These are phyloP conservation scores for Solanum ahanhuiri DNA, from an alignment of 257 asterid genomes.

Conservation along the genomic window DNA sequence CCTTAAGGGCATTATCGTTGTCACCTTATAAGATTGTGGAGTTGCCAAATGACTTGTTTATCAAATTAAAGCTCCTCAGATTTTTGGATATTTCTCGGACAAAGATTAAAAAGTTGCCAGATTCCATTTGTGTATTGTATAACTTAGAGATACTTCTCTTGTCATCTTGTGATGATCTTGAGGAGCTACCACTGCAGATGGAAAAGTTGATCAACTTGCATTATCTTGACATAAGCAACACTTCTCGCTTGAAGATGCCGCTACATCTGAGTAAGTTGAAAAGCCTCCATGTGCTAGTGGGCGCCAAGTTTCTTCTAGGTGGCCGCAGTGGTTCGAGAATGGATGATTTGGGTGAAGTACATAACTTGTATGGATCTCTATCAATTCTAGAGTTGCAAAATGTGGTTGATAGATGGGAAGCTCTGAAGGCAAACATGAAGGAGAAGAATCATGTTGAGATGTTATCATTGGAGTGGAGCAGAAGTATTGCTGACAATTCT, in stretches of 20 bases:
- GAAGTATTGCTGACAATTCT: background rate
- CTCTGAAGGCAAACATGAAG: background rate
- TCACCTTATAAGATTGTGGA: background rate
- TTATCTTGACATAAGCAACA: background rate
- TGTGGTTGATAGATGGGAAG: background rate
- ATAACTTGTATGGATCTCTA: background rate
- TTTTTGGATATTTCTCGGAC: background rate
- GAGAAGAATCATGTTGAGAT: background rate
- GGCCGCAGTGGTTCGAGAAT: background rate
- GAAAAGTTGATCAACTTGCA: background rate
- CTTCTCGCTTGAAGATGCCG: background rate
- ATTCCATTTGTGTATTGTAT: background rate
- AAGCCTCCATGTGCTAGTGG: background rate
- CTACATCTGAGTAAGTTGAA: background rate
- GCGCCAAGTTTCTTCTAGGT: background rate
- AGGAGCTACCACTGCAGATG: background rate
- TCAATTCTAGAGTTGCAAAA: background rate
- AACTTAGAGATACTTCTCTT: constrained; percentile 2
- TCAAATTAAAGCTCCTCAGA: background rate
- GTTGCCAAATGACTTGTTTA: background rate
- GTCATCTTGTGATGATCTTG: background rate
- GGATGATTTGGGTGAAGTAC: background rate
- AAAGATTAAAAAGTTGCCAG: background rate
- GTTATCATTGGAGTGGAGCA: background rate
- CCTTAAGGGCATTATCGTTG: constrained; percentile 5